Percentiles rank a stretch among this genome's conserved stretches.
phyloP scores from a whole-genome alignment of 2,329 filamentous ascomycete species.

The Fusarium virguliforme region DNA sequence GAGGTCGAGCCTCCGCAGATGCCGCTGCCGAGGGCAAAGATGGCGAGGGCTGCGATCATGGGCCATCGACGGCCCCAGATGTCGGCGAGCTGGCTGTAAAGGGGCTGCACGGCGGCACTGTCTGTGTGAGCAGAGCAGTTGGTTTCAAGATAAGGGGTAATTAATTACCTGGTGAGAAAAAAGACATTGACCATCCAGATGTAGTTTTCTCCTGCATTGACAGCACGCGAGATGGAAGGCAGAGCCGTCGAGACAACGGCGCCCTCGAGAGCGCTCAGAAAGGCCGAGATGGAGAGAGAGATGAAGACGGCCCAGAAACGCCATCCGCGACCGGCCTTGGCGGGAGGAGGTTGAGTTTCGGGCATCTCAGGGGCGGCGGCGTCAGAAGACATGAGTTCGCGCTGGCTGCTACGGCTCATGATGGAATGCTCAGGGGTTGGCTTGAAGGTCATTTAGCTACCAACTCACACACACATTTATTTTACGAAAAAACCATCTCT shows the following conservation, averaged over 20 bases:
- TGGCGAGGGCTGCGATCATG: not conserved
- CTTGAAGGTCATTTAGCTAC: not conserved
- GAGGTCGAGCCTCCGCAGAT: not conserved
- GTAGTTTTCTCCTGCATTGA: slow-evolving; percentile 3
- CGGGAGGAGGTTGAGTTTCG: not conserved
- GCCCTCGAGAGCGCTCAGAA: not conserved
- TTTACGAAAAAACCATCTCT: not conserved
- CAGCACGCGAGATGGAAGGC: slow-evolving; percentile 1
- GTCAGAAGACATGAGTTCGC: slow-evolving; percentile 4
- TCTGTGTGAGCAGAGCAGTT: not conserved
- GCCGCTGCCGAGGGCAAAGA: not conserved
- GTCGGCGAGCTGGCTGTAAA: not conserved
- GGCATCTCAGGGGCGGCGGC: not conserved
- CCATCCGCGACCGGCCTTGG: not conserved
- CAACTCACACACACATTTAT: not conserved
- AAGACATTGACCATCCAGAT: slow-evolving; percentile 9
- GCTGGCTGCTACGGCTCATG: slow-evolving; percentile 10
- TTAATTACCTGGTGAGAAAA: slow-evolving; percentile 5
- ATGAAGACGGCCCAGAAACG: slow-evolving; percentile 7
- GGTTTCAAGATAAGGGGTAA: not conserved
- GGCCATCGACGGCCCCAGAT: slow-evolving; percentile 3
- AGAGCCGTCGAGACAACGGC: slow-evolving; percentile 2
- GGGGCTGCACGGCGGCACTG: not conserved
- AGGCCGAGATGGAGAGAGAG: not conserved
- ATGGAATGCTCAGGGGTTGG: not conserved